phyloP scores from a whole-genome alignment of 2,329 filamentous ascomycete genomes.

The Paecilomyces variotii region DNA sequence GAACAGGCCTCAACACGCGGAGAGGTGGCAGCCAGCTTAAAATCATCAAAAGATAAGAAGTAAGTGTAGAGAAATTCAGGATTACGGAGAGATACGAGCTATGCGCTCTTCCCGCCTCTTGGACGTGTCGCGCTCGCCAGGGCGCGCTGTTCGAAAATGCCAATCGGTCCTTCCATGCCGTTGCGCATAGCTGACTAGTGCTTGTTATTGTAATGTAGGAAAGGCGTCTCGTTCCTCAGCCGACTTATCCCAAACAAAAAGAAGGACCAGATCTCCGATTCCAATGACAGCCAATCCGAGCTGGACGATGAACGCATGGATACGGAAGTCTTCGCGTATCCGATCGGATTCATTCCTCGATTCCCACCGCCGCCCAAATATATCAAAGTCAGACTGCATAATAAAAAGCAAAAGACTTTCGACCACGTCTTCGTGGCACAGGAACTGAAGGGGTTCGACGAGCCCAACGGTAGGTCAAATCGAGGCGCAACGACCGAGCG shows the following conservation, averaged over 20 bases:
- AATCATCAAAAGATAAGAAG: conserved; percentile 55
- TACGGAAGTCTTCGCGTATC: conserved; percentile 71
- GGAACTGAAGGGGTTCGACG: conserved; percentile 62
- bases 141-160: background rate
- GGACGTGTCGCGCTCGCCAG: background rate
- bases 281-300: conserved; percentile 58
- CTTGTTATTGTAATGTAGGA: conserved; percentile 45
- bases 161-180: background rate
- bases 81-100: background rate
- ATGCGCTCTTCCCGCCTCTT: background rate
- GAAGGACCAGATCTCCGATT: conserved; percentile 49
- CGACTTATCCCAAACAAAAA: conserved; percentile 72
- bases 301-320: conserved; percentile 64
- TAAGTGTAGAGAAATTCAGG: conserved; percentile 35
- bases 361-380: conserved; percentile 87
- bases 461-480: conserved; percentile 14
- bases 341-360: conserved; percentile 73
- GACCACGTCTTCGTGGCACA: conserved; percentile 86
- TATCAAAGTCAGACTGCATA: conserved; percentile 72
- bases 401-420: conserved; percentile 76
- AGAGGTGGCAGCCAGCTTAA: conserved; percentile 26
- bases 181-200: background rate
- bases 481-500: conserved; percentile 37
- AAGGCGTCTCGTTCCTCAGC: conserved; percentile 83
- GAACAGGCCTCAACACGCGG: conserved; percentile 22